A percentile compares a stretch with the other conserved stretches of the same genome.
These are phyloP conservation scores for Stachybotrys chlorohalonatus DNA, from an alignment of 2,329 filamentous ascomycete species.

Conservation along the genomic window DNA sequence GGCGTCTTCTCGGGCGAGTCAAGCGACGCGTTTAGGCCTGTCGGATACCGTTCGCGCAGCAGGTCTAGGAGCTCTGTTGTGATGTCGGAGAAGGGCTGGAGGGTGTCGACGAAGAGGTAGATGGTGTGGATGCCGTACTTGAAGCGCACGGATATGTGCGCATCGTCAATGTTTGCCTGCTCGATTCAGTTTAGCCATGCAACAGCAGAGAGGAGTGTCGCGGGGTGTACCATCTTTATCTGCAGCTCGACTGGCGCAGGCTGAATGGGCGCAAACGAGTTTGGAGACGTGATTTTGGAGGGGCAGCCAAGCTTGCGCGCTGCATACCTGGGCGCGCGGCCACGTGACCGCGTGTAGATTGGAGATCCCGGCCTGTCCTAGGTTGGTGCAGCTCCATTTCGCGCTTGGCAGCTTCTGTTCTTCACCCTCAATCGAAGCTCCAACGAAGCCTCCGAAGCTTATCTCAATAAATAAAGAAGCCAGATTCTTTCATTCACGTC, in stretches of 20 bases:
- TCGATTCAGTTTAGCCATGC: not conserved
- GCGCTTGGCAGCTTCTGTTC: no score
- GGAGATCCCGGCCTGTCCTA: not conserved
- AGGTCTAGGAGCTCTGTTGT: conserved; percentile 49
- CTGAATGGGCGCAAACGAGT: not conserved
- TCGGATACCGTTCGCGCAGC: conserved; percentile 47
- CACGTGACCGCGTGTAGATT: conserved; percentile 19
- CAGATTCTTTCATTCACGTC: no score
- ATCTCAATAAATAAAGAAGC: no score
- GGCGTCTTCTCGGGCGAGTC: conserved; percentile 22
- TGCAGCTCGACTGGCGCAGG: not conserved
- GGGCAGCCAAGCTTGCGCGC: not conserved
- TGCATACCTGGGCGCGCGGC: conserved; percentile 9
- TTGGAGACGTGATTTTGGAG: not conserved
- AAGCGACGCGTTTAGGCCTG: conserved; percentile 34
- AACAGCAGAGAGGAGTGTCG: not conserved
- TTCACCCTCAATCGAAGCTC: no score
- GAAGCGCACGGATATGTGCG: conserved; percentile 58
- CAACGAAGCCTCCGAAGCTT: no score
- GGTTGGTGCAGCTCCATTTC: no score
- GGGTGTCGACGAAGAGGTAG: conserved; percentile 55
- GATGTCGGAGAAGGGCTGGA: conserved; percentile 46
- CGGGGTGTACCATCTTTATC: not conserved
- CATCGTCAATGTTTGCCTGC: conserved; percentile 24
- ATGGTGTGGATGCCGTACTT: conserved; percentile 65